These are phyloP conservation scores for Daldinia concentrica DNA, from an alignment of 495 filamentous ascomycete genomes.

Conservation along the genomic window DNA sequence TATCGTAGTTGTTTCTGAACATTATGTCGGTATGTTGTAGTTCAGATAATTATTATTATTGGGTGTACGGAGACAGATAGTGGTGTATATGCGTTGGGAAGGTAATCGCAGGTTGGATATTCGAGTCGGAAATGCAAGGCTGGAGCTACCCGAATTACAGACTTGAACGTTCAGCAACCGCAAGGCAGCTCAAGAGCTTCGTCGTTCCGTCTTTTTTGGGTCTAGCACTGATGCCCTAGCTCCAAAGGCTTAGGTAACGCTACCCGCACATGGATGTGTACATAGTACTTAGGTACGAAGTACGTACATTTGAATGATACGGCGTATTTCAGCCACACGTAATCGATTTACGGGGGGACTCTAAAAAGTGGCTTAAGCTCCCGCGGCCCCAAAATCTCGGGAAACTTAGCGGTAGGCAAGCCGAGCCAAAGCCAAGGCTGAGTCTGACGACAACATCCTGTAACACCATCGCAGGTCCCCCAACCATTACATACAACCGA, in stretches of 20 bases:
- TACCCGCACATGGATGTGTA: not conserved
- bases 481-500: not conserved
- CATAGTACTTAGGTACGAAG: constrained; percentile 19
- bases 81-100: constrained; percentile 35
- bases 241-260: constrained; percentile 27
- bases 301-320: not conserved
- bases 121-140: constrained; percentile 40
- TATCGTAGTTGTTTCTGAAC: constrained; percentile 99
- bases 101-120: constrained; percentile 43
- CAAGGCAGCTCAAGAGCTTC: constrained; percentile 52
- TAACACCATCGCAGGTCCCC: constrained; percentile 29
- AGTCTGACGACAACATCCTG: constrained; percentile 49
- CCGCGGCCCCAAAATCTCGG: constrained; percentile 11
- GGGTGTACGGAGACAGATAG: constrained; percentile 16
- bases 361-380: constrained; percentile 47
- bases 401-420: constrained; percentile 26
- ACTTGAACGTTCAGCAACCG: constrained; percentile 23
- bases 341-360: constrained; percentile 4
- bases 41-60: not conserved
- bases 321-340: constrained; percentile 22
- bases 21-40: constrained; percentile 62
- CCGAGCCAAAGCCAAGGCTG: constrained; percentile 43
- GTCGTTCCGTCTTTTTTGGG: constrained; percentile 43
- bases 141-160: constrained; percentile 32
- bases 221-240: constrained; percentile 33